These are phyloP conservation scores for Lolium perenne DNA, from an alignment of 176 grass and related monocot genomes.

Conservation along the genomic window DNA sequence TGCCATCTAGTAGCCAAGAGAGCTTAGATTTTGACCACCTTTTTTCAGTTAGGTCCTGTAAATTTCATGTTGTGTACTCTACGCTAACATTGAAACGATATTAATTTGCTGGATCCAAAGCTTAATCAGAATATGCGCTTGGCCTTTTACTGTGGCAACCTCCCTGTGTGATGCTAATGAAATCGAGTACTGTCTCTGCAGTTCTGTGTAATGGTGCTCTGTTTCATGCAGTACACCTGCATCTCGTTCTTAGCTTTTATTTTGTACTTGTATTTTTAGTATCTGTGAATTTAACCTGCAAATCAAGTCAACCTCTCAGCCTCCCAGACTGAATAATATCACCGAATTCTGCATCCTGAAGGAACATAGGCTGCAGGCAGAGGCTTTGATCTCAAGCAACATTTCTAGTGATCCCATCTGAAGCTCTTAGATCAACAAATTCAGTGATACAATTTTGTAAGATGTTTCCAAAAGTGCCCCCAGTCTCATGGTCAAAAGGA, in stretches of 20 bases:
- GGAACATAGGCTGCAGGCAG: not conserved
- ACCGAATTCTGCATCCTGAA: not conserved
- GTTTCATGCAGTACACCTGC: not conserved
- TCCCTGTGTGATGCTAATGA: not conserved
- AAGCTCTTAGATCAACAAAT: slow-evolving; percentile 29
- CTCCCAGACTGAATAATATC: not conserved
- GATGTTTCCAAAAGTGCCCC: slow-evolving; percentile 30
- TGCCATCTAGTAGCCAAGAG: not conserved
- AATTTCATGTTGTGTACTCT: too few species aligned
- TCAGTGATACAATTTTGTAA: not conserved
- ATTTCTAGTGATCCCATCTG: not conserved
- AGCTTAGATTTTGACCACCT: not conserved
- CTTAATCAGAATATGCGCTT: not conserved
- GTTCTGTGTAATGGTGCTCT: not conserved
- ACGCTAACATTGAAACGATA: too few species aligned
- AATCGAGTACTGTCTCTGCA: not conserved
- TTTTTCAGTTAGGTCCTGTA: too few species aligned
- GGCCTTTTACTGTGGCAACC: not conserved
- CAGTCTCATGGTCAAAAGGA: slow-evolving; percentile 22
- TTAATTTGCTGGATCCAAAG: not conserved
- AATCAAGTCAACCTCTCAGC: not conserved
- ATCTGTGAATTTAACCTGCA: not conserved
- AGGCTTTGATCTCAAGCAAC: not conserved
- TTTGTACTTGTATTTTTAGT: not conserved
- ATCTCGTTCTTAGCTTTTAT: not conserved